Evolutionary conservation across 306 rosid species (phyloP), one percentile per base, ranked within the genome.

Genomic region (Vigna trinervia): DNA sequence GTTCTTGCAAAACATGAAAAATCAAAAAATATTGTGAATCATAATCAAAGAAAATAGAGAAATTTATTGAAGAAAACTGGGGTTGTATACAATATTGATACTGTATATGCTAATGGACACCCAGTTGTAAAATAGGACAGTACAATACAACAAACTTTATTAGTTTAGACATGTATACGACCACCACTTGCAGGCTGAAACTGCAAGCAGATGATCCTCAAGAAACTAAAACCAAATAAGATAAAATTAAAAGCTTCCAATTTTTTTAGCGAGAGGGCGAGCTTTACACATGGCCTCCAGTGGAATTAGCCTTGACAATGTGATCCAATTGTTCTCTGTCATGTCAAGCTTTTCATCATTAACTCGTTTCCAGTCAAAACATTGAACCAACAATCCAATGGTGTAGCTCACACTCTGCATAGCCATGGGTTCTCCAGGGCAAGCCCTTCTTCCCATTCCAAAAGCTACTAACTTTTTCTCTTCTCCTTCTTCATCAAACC

Each of bases 351-450:
- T 30, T 30, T 74, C 46, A 6, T 60, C 70, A 11, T 19, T 47
- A 1, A 8, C 60, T 9, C 78, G 19, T 11, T 74, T 74, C 78
- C 70, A 74, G 9, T 74, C 78, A 74, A 74, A 74, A 5, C 78
- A 59, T 43, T 74, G 78, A 30, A 74, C 17, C 70, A 74, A 5
- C n/a, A 47, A 46, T 10, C 78, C 78, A 12, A 74, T 1, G 28
- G 60, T 74, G 0, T 28, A 74, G 9, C 70, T 39, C 0, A 64
- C 30, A 0, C 32, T 64, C 11, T 64, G 70, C 70, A 64, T 64
- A 10, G 70, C 51, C 51, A 64, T 14, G n/a, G 50, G 26, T 64
- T 64, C 70, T 38, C 70, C 69, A 6, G 48, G 69, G 8, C 69
- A 62, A 15, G 69, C 69, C 15, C 69, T 62, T 62, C 69, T 62